These are phyloP conservation scores for Mycocentrospora acerina DNA, from an alignment of 2,329 filamentous ascomycete species.

Conservation along the genomic window DNA sequence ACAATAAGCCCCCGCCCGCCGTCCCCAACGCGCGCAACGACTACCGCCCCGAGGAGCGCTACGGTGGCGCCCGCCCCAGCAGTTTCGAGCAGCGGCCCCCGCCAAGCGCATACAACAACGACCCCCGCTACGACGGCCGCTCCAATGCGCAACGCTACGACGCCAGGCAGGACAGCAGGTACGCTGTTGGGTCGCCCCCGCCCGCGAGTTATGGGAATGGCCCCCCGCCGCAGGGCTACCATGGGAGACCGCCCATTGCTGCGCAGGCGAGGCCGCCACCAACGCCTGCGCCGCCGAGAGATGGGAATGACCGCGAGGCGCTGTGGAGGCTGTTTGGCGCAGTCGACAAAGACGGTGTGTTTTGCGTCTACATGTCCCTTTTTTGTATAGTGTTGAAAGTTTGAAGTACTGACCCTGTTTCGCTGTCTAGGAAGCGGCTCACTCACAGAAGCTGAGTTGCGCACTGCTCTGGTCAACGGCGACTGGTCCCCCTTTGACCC, in stretches of 20 bases:
- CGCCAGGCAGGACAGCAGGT: constrained; percentile 21
- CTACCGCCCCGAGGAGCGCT: constrained; percentile 42
- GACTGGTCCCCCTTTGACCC: constrained; percentile 94
- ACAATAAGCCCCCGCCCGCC: constrained; percentile 48
- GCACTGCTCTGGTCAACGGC: constrained; percentile 89
- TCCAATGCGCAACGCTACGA: constrained; percentile 29
- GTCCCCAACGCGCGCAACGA: constrained; percentile 32
- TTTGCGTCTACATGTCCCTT: too few relatives aligned
- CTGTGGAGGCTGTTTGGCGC: constrained; percentile 85
- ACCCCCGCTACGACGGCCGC: constrained; percentile 30
- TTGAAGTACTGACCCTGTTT: constrained; percentile 8
- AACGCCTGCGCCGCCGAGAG: constrained; percentile 54
- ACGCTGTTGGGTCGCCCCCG: constrained; percentile 50
- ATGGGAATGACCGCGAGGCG: constrained; percentile 66
- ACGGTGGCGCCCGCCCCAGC: constrained; percentile 25
- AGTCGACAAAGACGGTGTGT: constrained; percentile 78
- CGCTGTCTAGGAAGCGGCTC: constrained; percentile 66
- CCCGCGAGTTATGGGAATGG: constrained; percentile 54
- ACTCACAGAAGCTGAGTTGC: constrained; percentile 82
- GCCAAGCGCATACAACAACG: constrained; percentile 44
- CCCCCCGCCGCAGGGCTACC: constrained; percentile 64
- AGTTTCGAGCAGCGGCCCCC: constrained; percentile 36
- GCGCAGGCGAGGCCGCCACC: constrained; percentile 45
- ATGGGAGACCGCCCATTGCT: constrained; percentile 61
- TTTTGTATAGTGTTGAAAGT: neutral